phyloP scores from a whole-genome alignment of 148 eudicot genomes.

The Rhododendron ovatum region DNA sequence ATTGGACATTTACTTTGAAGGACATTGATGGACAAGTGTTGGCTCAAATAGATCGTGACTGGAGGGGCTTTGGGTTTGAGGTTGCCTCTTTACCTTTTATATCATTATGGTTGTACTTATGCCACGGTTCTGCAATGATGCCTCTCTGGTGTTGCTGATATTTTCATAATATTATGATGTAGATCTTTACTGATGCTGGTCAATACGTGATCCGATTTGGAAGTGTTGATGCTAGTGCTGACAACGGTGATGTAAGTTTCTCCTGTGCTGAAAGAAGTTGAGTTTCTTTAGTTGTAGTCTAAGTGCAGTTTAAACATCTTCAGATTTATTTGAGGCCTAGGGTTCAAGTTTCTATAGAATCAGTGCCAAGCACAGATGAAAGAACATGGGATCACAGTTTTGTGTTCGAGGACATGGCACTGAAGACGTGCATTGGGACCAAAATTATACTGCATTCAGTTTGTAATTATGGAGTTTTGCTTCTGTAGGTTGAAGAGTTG shows the following conservation, averaged over 20 bases:
- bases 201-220: slow-evolving; percentile 96
- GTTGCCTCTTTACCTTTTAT: slow-evolving; percentile 28
- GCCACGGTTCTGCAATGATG: not conserved
- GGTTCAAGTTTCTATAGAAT: not conserved
- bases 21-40: slow-evolving; percentile 70
- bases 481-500: slow-evolving; percentile 65
- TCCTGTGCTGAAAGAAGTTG: not conserved
- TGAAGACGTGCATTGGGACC: not conserved
- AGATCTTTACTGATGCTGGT: slow-evolving; percentile 98
- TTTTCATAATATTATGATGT: slow-evolving; percentile 17
- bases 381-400: not conserved
- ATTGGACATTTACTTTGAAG: slow-evolving; percentile 96
- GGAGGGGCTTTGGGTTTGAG: slow-evolving; percentile 99
- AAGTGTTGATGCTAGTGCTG: slow-evolving; percentile 38
- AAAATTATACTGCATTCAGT: not conserved
- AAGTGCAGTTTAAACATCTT: not conserved
- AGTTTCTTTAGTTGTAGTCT: not conserved
- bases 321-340: not conserved
- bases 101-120: not conserved
- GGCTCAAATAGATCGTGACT: slow-evolving; percentile 93
- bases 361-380: not conserved
- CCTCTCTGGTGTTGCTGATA: slow-evolving; percentile 9
- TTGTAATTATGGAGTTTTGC: slow-evolving; percentile 7
- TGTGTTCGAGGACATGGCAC: not conserved
- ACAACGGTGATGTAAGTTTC: slow-evolving; percentile 37